Evolutionary conservation across 1,139 yeast genomes (phyloP), one percentile per base, ranked within the genome.

Genomic region (Saccharomyces uvarum): DNA sequence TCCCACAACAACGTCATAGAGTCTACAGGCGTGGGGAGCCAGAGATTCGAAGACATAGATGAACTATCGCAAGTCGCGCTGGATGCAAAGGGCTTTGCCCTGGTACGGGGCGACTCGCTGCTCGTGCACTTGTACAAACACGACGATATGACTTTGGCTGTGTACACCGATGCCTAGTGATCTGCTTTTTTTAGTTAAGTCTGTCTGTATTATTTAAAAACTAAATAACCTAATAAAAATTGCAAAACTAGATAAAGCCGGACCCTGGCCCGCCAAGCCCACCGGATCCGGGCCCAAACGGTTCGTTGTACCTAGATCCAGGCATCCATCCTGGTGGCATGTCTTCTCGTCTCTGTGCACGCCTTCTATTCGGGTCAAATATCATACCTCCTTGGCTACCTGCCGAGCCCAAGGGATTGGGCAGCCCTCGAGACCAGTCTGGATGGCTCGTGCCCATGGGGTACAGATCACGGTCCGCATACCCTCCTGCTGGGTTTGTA

Each of bases 241-340:
- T 13, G 13, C 16, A 9, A 38, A 19, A 16, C 11, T 51, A 57
- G 33, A 57, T 54, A 53, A 59, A 59, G 2, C 59, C 58, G 27
- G 51, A 38, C 8, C 56, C 55, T 9, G 56, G 47, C n/a, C 61
- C 61, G 32, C 57, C 54, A 50, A 57, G 49, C 31, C 61, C 58
- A 27, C 55, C 50, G 11, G 59, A 58, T 7, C 51, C 54, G 19
- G 56, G 54, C 11, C 72, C 71, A 52, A 59, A 67, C 27, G 73
- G 72, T 51, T 67, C 70, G 54, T 74, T 76, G 59, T 65, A 74
- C 28, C 72, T 67, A n/a, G 75, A 67, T 1, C 77, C 77, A 1
- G 76, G 76, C 11, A 73, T 70, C 53, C 65, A 69, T 2, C 71
- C 73, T 4, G 71, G 70, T 14, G 32, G 32, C 29, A 28, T 31